A percentile compares a stretch with the other conserved stretches of the same genome.
Conservation (phyloP, 768 basidiomycete species). For the Boletales sp. region DNA sequence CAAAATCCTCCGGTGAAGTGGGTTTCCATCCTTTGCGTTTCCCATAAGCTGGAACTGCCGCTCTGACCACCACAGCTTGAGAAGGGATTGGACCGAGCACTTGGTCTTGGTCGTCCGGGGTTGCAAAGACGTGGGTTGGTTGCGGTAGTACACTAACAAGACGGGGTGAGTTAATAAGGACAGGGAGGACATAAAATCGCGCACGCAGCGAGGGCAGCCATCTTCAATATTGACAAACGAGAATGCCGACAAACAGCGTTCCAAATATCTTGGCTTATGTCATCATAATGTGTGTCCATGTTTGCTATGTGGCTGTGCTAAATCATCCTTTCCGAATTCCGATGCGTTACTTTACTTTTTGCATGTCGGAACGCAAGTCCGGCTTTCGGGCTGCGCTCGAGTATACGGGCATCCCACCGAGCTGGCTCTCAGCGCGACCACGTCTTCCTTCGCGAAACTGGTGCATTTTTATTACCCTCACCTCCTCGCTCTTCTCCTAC, state of each 20-base stretch:
- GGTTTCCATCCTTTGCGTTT: conserved; percentile 87
- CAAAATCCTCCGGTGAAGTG: conserved; percentile 76
- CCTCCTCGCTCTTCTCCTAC: conserved; percentile 63
- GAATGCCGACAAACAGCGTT: conserved; percentile 8
- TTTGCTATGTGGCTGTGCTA: conserved; percentile 26
- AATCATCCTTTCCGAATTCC: conserved; percentile 19
- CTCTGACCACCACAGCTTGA: conserved; percentile 45
- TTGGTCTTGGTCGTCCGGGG: conserved; percentile 64
- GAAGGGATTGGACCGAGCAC: conserved; percentile 28
- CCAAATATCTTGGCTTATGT: conserved; percentile 12
- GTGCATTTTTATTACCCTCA: conserved; percentile 85
- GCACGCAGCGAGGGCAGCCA: conserved; percentile 77
- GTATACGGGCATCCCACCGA: conserved; percentile 66
- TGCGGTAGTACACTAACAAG: conserved; percentile 59
- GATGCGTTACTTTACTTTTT: conserved; percentile 1
- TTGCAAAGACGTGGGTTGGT: conserved; percentile 51
- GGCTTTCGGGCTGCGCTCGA: conserved; percentile 61
- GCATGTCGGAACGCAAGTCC: conserved; percentile 34
- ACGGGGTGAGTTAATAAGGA: conserved; percentile 3
- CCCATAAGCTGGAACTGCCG: conserved; percentile 77
- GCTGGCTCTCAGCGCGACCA: conserved; percentile 82
- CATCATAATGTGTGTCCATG: conserved; percentile 16
- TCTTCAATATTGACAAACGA: conserved; percentile 24
- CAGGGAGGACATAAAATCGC: conserved; percentile 27
- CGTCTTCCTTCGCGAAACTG: conserved; percentile 89